Percentiles rank a stretch among this genome's conserved stretches.
These are phyloP conservation scores for Aureobasidium sp. DNA, from an alignment of 2,329 filamentous ascomycete species.

Conservation along the genomic window DNA sequence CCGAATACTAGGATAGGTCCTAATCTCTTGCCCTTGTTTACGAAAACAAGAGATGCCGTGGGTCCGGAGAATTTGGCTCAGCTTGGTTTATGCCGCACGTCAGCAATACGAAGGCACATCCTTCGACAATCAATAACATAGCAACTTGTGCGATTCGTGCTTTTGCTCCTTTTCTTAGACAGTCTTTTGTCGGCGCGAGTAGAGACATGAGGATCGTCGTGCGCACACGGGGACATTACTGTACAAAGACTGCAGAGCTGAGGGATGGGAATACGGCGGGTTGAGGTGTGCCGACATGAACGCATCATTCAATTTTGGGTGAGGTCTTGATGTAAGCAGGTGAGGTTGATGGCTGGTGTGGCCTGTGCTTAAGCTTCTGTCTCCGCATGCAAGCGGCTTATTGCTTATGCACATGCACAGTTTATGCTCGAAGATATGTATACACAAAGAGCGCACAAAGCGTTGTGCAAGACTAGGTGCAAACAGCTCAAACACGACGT, in stretches of 20 bases:
- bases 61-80: neutral
- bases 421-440: neutral
- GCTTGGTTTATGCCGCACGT: neutral
- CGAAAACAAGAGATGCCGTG: neutral
- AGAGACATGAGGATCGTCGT: neutral
- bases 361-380: neutral
- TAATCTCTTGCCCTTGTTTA: neutral
- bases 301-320: conserved; percentile 1
- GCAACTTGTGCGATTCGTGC: neutral
- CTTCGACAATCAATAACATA: neutral
- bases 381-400: neutral
- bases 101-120: neutral
- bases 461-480: neutral
- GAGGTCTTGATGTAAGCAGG: conserved; percentile 4
- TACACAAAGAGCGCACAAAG: neutral
- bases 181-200: neutral
- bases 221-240: neutral
- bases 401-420: neutral
- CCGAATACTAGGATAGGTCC: neutral
- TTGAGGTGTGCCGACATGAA: conserved; percentile 3
- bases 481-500: conserved; percentile 12
- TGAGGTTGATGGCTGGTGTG: conserved; percentile 4
- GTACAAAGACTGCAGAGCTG: neutral
- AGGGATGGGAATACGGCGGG: neutral
- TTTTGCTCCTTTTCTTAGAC: neutral